A percentile compares a stretch with the other conserved stretches of the same genome.
phyloP scores from a whole-genome alignment of 805 yeast species.

The Zygosaccharomyces kombuchaensis region DNA sequence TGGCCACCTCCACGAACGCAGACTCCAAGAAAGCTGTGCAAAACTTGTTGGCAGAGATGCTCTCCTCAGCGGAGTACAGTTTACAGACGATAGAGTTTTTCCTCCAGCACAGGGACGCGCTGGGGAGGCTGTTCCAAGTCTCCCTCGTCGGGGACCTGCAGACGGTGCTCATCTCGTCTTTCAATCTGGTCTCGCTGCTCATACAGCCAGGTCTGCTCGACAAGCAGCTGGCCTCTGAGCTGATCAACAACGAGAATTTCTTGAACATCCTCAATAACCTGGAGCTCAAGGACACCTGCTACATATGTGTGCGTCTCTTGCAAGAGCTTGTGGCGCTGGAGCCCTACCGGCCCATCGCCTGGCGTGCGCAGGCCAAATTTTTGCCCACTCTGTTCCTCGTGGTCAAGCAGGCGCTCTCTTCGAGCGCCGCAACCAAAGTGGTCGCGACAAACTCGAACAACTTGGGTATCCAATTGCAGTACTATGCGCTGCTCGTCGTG shows the following conservation, averaged over 20 bases:
- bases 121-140: slow-evolving; percentile 23
- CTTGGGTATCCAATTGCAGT: slow-evolving; percentile 74
- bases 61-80: slow-evolving; percentile 22
- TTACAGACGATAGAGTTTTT: slow-evolving; percentile 23
- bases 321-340: slow-evolving; percentile 33
- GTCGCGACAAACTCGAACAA: slow-evolving; percentile 36
- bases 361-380: slow-evolving; percentile 36
- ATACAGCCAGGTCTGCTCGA: slow-evolving; percentile 24
- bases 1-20: slow-evolving; percentile 23
- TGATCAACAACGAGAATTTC: slow-evolving; percentile 24
- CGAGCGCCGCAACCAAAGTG: slow-evolving; percentile 30
- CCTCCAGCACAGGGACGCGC: slow-evolving; percentile 18
- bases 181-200: slow-evolving; percentile 32
- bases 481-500: slow-evolving; percentile 66
- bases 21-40: slow-evolving; percentile 32
- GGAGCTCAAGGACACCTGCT: slow-evolving; percentile 31
- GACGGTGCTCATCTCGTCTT: slow-evolving; percentile 30
- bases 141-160: slow-evolving; percentile 30
- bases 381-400: slow-evolving; percentile 49
- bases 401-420: slow-evolving; percentile 37
- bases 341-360: slow-evolving; percentile 25
- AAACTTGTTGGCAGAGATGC: slow-evolving; percentile 31
- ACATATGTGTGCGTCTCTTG: slow-evolving; percentile 31
- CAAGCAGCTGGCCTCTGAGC: slow-evolving; percentile 17
- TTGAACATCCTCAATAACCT: slow-evolving; percentile 23